Evolutionary conservation across 202 grass and related monocot species (phyloP).

Genomic region (Sporobolus alterniflorus): DNA sequence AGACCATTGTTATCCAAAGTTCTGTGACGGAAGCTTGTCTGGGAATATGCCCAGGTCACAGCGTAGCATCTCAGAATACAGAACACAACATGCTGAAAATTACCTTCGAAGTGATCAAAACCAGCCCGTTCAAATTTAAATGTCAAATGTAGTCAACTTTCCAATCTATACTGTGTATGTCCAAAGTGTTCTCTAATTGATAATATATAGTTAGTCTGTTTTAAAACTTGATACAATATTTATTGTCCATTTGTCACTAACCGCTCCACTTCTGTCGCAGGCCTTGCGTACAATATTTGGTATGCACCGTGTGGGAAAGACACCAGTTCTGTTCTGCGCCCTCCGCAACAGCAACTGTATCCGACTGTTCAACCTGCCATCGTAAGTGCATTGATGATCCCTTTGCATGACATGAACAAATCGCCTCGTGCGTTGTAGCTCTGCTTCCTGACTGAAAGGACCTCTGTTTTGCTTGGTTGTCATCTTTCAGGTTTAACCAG

Average conservation of each 20-base stretch:
- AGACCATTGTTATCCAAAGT: not conserved
- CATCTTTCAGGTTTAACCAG: slow-evolving; percentile 34
- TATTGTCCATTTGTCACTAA: slow-evolving; percentile 3
- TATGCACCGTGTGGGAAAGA: slow-evolving; percentile 46
- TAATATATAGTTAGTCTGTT: not conserved
- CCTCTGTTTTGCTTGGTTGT: not conserved
- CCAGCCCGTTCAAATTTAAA: not conserved
- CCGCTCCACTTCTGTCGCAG: slow-evolving; percentile 38
- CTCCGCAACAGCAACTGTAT: slow-evolving; percentile 51
- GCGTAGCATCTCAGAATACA: not conserved
- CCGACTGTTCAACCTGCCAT: slow-evolving; percentile 40
- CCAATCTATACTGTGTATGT: not conserved
- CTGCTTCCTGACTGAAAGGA: not conserved
- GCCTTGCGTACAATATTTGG: slow-evolving; percentile 55
- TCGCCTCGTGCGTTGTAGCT: not conserved
- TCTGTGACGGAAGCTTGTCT: not conserved
- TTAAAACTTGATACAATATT: not conserved
- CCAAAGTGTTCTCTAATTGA: not conserved
- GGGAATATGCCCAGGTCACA: not conserved
- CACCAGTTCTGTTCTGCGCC: slow-evolving; percentile 51
- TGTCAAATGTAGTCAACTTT: not conserved
- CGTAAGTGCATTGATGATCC: slow-evolving; percentile 29
- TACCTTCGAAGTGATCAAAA: not conserved
- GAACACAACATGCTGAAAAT: not conserved
- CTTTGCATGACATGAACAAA: not conserved